Percentiles rank a stretch among this genome's conserved stretches.
Evolutionary conservation across 2,329 filamentous ascomycete genomes (phyloP).

Genomic region (Nothopassalora personata): DNA sequence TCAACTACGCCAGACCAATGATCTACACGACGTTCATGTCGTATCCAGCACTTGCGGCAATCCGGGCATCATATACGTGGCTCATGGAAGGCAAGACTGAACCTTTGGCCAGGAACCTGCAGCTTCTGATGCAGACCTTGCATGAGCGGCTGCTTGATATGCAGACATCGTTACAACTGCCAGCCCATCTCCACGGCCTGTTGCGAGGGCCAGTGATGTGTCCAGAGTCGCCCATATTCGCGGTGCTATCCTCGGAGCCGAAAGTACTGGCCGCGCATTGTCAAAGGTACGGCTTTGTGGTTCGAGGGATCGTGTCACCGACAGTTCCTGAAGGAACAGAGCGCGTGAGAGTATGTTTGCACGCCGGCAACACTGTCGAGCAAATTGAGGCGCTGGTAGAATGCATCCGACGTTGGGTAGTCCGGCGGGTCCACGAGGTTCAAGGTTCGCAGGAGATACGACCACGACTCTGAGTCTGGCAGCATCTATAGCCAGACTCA

Average conservation of each 20-base stretch:
- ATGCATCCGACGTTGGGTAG: slow-evolving; percentile 48
- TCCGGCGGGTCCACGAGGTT: slow-evolving; percentile 10
- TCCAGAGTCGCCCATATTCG: slow-evolving; percentile 60
- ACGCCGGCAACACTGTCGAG: slow-evolving; percentile 57
- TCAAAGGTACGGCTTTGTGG: slow-evolving; percentile 54
- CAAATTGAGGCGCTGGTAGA: slow-evolving; percentile 53
- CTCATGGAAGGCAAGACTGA: slow-evolving; percentile 49
- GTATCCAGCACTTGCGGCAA: slow-evolving; percentile 55
- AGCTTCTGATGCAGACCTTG: slow-evolving; percentile 43
- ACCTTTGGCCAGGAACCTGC: slow-evolving; percentile 41
- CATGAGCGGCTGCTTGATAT: slow-evolving; percentile 42
- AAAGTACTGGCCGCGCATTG: slow-evolving; percentile 56
- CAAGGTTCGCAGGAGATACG: background rate
- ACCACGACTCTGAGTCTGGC: slow-evolving; percentile 7
- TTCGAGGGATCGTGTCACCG: slow-evolving; percentile 62
- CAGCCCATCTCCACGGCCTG: slow-evolving; percentile 19
- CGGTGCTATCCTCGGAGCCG: slow-evolving; percentile 54
- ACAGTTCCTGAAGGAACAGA: slow-evolving; percentile 61
- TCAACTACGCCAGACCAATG: slow-evolving; percentile 70
- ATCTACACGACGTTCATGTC: slow-evolving; percentile 70
- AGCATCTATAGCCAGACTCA: background rate
- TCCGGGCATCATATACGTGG: slow-evolving; percentile 54
- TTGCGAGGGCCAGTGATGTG: slow-evolving; percentile 30
- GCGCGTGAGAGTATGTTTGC: slow-evolving; percentile 61
- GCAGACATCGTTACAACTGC: slow-evolving; percentile 26